Base-by-base conservation (phyloP, 2,329 filamentous ascomycete species). In the Raffaelea arxii region DNA sequence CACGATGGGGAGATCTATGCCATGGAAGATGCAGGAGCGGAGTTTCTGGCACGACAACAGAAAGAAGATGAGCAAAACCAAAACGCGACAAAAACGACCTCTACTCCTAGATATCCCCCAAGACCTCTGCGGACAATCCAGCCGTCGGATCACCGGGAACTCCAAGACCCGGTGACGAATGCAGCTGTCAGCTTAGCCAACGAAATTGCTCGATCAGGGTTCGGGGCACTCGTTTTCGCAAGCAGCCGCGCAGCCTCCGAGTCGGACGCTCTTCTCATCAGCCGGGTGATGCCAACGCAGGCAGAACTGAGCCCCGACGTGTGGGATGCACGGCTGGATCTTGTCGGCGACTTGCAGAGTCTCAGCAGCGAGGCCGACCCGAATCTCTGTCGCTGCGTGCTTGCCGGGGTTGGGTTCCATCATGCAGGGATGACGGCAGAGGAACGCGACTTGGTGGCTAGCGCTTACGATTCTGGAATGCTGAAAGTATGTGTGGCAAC, bases 401-500 rank as follows among this genome's bases (percentile, higher is more conserved):
- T 75, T 0, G 70, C 66, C 43, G 85, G 85, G 2, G 83, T 87
- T 47, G 85, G 80, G 14, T 89, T 88, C 61, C 85, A 90, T 51
- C 62, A 80, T 66, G 80, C 80, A 40, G 80, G 80, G 12, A 70
- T 90, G 55, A 89, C 84, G 0, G 80, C 75, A 0, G 85, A 90
- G 62, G 85, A 90, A 59, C 74, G 84, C 42, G 83, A 87, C 42
- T 64, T 88, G 7, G 74, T 89, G 46, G 79, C 84, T 3, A 72
- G 71, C 30, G 83, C 83, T 12, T 89, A 87, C 53, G 84, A 89
- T 57, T 61, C 66, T 35, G 83, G 84, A 1, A 67, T 75, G 5
- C 59, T 89, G 18, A 82, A 82, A 53, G 77, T 87, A 1, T 80
- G 86, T 44, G 78, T 87, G 16, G 85, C 85, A 32, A 90, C 85